Evolutionary conservation across 2,329 filamentous ascomycete species (phyloP), one percentile per base, ranked within the genome.

Genomic region (Aspergillus sp.): DNA sequence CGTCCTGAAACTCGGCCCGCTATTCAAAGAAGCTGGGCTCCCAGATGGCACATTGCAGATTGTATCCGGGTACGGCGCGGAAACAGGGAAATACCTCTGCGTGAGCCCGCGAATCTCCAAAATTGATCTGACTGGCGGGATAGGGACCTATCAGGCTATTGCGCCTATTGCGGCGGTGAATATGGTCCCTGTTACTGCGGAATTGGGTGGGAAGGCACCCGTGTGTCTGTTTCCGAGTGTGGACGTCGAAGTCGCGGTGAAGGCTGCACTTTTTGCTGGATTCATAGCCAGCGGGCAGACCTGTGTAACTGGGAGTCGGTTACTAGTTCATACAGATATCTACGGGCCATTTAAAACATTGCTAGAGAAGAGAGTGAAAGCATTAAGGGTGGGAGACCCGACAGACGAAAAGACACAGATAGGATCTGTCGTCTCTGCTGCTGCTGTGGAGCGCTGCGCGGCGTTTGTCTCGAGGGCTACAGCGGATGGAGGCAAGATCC

Each of bases 361-460:
- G 18, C 71, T 77, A 48, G 61, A 57, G 15, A 78, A 76, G 55
- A 76, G 83, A n/a, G 82, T 79, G 5, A 83, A 85, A 30, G 66
- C 75, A 0, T 68, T 74, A 3, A 78, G 82, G 4, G 85, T 88
- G 69, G 86, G 85, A 1, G 78, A 81, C 4, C 85, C 85, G 0
- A 76, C 71, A 3, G 84, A 88, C 54, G 72, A 75, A 0, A 77
- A 78, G 2, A 86, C 83, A 0, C 83, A 83, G 71, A 89, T 89
- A 81, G 87, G 87, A 0, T 83, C 85, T 0, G 72, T 89, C 2
- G 81, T 89, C 34, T 88, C 85, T 15, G 48, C 50, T 15, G 63
- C 61, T 0, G 65, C 70, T 0, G 65, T 70, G 0, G 78, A 76
- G 5, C 80, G 78, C 63, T 81, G 80, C 20, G 41, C 38, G 6